Percentiles rank a stretch among this genome's conserved stretches.
phyloP scores from a whole-genome alignment of 768 basidiomycete genomes.

The Grammothele lineata region DNA sequence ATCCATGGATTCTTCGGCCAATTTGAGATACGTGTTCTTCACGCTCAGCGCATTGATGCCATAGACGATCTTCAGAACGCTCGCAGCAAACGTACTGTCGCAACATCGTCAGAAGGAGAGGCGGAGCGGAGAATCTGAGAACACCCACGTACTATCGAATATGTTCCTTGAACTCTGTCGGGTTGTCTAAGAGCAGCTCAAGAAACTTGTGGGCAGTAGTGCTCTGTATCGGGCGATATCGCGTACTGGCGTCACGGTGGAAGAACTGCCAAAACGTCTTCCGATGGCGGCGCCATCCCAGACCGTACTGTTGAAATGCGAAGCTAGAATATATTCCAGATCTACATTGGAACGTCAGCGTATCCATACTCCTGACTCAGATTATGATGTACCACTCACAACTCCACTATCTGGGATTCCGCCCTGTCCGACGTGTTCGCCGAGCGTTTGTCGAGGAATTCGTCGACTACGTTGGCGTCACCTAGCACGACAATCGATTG shows the following conservation, averaged over 20 bases:
- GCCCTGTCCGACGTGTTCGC: constrained; percentile 25
- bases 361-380: no score
- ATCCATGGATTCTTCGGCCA: constrained; percentile 6
- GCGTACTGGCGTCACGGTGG: background rate
- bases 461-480: constrained; percentile 17
- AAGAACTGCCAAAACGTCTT: constrained; percentile 8
- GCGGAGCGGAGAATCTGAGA: no score
- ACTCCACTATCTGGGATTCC: background rate
- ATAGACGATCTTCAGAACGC: constrained; percentile 12
- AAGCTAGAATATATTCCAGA: background rate
- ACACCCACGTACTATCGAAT: constrained; percentile 8
- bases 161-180: constrained; percentile 1
- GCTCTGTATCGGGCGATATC: constrained; percentile 3
- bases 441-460: constrained; percentile 26
- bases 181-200: background rate
- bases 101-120: no score
- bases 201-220: background rate
- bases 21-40: background rate
- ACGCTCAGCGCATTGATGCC: constrained; percentile 1
- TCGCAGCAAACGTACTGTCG: constrained; percentile 3
- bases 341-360: background rate
- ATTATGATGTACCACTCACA: no score
- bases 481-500: constrained; percentile 20
- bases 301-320: constrained; percentile 4
- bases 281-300: constrained; percentile 4